Evolutionary conservation across 2,329 filamentous ascomycete genomes (phyloP).

Genomic region (Biscogniauxia sp.): DNA sequence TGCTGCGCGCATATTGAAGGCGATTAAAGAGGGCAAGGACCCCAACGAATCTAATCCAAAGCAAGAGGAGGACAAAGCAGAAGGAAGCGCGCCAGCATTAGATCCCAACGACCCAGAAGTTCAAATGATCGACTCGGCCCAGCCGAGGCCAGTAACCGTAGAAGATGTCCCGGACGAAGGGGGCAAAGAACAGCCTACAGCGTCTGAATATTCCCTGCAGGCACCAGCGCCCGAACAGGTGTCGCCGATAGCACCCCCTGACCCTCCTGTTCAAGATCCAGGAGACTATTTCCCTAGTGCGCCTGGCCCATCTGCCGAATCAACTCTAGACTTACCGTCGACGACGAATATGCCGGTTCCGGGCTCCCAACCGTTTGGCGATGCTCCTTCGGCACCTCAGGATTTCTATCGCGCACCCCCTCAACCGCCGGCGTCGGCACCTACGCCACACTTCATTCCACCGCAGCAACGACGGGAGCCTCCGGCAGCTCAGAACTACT

Average conservation of each 20-base stretch:
- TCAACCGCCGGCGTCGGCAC: conserved; percentile 27
- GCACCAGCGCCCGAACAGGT: conserved; percentile 31
- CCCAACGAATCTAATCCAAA: conserved; percentile 89
- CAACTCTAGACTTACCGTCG: conserved; percentile 29
- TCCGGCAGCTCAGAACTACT: conserved; percentile 22
- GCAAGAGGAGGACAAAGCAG: conserved; percentile 48
- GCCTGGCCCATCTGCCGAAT: conserved; percentile 14
- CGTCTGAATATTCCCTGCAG: conserved; percentile 26
- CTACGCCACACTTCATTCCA: conserved; percentile 21
- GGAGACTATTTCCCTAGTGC: conserved; percentile 30
- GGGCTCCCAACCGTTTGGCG: conserved; percentile 13
- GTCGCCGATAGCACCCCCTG: conserved; percentile 32
- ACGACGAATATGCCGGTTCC: conserved; percentile 31
- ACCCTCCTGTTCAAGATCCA: conserved; percentile 24
- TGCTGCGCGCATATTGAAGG: conserved; percentile 84
- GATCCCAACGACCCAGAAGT: conserved; percentile 66
- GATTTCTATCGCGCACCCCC: conserved; percentile 35
- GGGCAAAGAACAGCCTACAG: conserved; percentile 21
- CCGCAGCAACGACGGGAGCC: conserved; percentile 27
- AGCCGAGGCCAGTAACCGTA: conserved; percentile 43
- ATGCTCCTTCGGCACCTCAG: conserved; percentile 28
- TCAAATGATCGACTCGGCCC: conserved; percentile 44
- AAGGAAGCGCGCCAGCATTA: conserved; percentile 46
- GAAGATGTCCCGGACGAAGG: conserved; percentile 54
- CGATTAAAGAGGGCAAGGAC: conserved; percentile 85